phyloP scores from a whole-genome alignment of 495 filamentous ascomycete genomes.

The Penicillium goetzii region DNA sequence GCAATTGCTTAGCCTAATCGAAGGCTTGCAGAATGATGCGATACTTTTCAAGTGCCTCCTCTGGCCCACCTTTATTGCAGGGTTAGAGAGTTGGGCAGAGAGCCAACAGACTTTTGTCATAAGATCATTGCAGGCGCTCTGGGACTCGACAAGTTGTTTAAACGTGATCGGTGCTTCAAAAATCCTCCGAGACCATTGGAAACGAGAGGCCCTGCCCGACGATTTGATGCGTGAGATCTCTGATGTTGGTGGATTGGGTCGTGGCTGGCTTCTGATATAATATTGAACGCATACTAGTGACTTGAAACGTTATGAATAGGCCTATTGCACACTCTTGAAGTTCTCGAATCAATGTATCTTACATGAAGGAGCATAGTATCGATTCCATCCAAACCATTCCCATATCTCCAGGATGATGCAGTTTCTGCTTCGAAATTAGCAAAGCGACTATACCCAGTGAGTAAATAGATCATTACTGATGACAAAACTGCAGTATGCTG shows the following conservation, averaged over 20 bases:
- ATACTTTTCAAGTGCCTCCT: constrained; percentile 54
- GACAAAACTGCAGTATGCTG: no score
- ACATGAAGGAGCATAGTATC: no score
- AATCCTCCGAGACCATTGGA: constrained; percentile 9
- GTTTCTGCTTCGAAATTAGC: no score
- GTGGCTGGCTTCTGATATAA: neutral
- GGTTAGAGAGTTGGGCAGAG: constrained; percentile 38
- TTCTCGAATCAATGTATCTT: no score
- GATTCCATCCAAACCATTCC: no score
- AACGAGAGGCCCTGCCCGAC: neutral
- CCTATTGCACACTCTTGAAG: no score
- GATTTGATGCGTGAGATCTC: neutral
- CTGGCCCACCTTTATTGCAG: constrained; percentile 58
- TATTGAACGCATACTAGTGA: neutral
- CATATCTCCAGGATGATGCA: no score
- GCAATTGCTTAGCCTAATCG: constrained; percentile 43
- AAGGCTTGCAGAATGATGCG: constrained; percentile 44
- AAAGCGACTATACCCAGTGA: no score
- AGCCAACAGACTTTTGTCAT: constrained; percentile 19
- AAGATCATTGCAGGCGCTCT: constrained; percentile 22
- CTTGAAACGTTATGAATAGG: no score
- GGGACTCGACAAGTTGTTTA: constrained; percentile 33
- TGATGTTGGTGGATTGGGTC: neutral
- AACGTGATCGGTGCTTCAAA: constrained; percentile 30
- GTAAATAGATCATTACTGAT: no score